Percentiles rank a stretch among this genome's conserved stretches.
Conservation (phyloP, 2,329 filamentous ascomycete genomes). For the Beauveria sp. region DNA sequence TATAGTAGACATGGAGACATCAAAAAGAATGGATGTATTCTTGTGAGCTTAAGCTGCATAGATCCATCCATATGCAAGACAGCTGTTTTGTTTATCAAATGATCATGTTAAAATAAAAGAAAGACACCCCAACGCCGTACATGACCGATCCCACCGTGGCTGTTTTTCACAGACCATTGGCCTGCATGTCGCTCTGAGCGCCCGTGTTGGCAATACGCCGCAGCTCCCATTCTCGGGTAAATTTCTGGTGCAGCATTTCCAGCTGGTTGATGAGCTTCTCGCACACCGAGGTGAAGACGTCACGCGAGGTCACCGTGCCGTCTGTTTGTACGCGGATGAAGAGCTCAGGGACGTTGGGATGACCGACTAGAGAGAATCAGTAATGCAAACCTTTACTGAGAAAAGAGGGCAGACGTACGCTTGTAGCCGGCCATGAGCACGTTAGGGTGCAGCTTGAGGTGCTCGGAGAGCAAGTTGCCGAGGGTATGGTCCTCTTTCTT, state of each 20-base stretch:
- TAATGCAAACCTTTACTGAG: slow-evolving; percentile 11
- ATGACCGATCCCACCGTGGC: background rate
- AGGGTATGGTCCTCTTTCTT: slow-evolving; percentile 97
- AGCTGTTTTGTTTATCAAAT: background rate
- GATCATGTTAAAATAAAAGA: slow-evolving; percentile 10
- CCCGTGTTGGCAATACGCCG: slow-evolving; percentile 72
- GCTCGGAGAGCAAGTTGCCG: slow-evolving; percentile 79
- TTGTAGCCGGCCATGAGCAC: slow-evolving; percentile 92
- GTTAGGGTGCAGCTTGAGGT: slow-evolving; percentile 75
- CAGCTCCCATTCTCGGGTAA: slow-evolving; percentile 86
- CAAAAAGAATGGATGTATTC: background rate
- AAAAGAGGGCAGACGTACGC: slow-evolving; percentile 39
- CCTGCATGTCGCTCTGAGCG: slow-evolving; percentile 42
- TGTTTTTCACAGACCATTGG: slow-evolving; percentile 23
- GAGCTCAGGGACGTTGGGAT: slow-evolving; percentile 54
- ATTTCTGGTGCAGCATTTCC: slow-evolving; percentile 72
- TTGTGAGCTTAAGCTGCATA: background rate
- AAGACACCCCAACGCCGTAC: slow-evolving; percentile 17
- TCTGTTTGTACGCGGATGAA: slow-evolving; percentile 85
- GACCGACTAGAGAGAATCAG: slow-evolving; percentile 34
- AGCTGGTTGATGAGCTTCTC: slow-evolving; percentile 76
- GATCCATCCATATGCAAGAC: background rate
- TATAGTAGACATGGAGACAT: background rate
- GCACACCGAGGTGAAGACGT: slow-evolving; percentile 74
- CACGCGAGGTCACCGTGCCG: slow-evolving; percentile 78